Conservation (phyloP, 139 green algal species). For the Coelastrella sp. region DNA sequence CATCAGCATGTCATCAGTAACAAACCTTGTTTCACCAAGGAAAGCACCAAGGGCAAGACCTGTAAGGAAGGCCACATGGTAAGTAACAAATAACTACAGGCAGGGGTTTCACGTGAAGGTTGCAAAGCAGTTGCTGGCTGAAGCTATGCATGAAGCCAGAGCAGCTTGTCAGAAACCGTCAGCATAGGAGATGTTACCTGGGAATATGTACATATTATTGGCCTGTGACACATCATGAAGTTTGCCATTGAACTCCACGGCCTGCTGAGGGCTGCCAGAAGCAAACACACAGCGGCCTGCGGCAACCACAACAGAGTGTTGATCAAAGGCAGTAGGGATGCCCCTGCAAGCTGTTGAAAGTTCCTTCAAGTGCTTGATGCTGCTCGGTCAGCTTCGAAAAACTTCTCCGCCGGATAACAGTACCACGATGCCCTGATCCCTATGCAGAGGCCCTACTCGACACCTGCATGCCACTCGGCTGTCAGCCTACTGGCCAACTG, state of each 20-base stretch:
- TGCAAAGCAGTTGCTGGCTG: no score
- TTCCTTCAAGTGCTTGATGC: no score
- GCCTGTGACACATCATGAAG: slow-evolving; percentile 56
- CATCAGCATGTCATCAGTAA: slow-evolving; percentile 82
- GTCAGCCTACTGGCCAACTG: neutral
- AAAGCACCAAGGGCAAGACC: slow-evolving; percentile 75
- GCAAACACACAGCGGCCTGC: slow-evolving; percentile 84
- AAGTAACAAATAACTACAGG: no score
- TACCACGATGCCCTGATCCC: no score
- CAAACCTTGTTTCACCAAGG: slow-evolving; percentile 64
- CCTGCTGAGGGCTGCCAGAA: slow-evolving; percentile 79
- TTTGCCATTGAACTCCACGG: slow-evolving; percentile 47
- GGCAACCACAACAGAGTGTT: neutral
- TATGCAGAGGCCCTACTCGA: no score
- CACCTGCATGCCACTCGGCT: no score
- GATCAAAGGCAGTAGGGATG: neutral
- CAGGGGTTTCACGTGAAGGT: no score
- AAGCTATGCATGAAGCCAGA: neutral
- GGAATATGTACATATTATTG: slow-evolving; percentile 91
- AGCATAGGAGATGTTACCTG: neutral
- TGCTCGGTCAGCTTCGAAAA: no score
- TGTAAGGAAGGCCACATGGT: neutral
- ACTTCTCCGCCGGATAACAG: no score
- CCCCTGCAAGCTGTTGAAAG: neutral
- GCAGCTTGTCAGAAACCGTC: neutral